Base-by-base conservation (phyloP, 2,329 filamentous ascomycete genomes). In the Fusarium sp. region DNA sequence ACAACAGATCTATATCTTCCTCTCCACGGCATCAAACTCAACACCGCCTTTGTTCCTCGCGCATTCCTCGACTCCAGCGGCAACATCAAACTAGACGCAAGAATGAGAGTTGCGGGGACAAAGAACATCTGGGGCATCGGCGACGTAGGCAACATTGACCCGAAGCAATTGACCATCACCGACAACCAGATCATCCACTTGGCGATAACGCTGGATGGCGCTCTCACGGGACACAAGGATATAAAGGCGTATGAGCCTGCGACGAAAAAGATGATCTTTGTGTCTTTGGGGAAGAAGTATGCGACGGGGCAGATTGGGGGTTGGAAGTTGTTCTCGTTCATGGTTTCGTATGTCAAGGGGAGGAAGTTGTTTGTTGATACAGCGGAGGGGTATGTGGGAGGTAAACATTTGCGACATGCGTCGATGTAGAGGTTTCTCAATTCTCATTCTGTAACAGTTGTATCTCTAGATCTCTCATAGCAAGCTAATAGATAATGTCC, bases 61-160 rank as follows among this genome's bases (percentile, higher is more conserved):
- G 43, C 67, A 2, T 71, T 82, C 44, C 62, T 80, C 6, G 78
- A 80, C 33, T 40, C 63, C 3, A 22, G 52, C 0, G 77, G 79
- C 1, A 78, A 75, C 25, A 46, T 84, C 17, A 71, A 72, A 5
- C 75, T 80, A 14, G 77, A 79, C 40, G 56, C 67, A 1, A 73
- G 71, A 37, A 69, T 83, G 58, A 76, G 75, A n/a, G 75, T 76
- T 0, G 53, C 57, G 0, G 75, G 74, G 0, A 71, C 76, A 33
- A 49, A 70, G 6, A 82, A 83, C 54, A 71, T 83, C 6, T 84
- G 82, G 75, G 77, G 78, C 3, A 62, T 81, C 4, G 82, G 82
- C 11, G 82, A 84, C 51, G 76, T 78, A 1, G 80, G 81, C 5
- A 76, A 79, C 62, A 73, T 80, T 4, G 78, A 82, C 48, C 66